Percentiles rank a stretch among this genome's conserved stretches.
phyloP scores from a whole-genome alignment of 108 stramenopile species.

The Discostella stelligeroides region DNA sequence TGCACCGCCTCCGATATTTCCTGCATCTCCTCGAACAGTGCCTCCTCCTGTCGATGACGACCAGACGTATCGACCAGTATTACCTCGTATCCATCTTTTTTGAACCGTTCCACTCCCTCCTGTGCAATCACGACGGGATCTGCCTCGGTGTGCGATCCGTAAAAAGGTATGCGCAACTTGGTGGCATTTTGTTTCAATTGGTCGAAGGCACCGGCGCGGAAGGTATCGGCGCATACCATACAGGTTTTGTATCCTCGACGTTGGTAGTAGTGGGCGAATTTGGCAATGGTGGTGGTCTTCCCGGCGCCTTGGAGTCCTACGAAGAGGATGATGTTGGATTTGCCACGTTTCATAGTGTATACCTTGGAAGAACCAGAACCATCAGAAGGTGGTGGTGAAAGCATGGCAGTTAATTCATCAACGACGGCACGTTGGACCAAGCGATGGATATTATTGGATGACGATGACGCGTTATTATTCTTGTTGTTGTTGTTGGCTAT shows the following conservation, averaged over 20 bases:
- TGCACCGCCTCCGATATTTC: constrained; percentile 90
- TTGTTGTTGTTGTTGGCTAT: constrained; percentile 31
- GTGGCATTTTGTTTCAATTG: constrained; percentile 99
- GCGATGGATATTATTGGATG: constrained; percentile 31
- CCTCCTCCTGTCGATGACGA: constrained; percentile 94
- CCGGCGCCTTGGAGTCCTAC: constrained; percentile 98
- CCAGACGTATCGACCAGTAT: constrained; percentile 98
- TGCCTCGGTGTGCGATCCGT: constrained; percentile 93
- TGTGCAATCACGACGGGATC: constrained; percentile 96
- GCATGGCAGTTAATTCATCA: constrained; percentile 86
- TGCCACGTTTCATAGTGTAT: constrained; percentile 82
- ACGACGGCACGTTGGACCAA: constrained; percentile 92
- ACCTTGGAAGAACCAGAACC: constrained; percentile 36
- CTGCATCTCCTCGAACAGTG: constrained; percentile 97
- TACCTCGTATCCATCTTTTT: constrained; percentile 91
- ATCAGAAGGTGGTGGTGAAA: constrained; percentile 59
- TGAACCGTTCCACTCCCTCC: constrained; percentile 94
- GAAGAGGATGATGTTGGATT: constrained; percentile 95
- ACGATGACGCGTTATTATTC: constrained; percentile 18
- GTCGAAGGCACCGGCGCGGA: constrained; percentile 98
- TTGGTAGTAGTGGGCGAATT: constrained; percentile 95
- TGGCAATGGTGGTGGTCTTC: constrained; percentile 98
- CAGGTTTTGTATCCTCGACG: constrained; percentile 83
- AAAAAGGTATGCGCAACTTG: constrained; percentile 94
- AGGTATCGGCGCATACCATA: constrained; percentile 99